Evolutionary conservation across 148 eudicot species (phyloP).

Genomic region (Camellia granthamiana): DNA sequence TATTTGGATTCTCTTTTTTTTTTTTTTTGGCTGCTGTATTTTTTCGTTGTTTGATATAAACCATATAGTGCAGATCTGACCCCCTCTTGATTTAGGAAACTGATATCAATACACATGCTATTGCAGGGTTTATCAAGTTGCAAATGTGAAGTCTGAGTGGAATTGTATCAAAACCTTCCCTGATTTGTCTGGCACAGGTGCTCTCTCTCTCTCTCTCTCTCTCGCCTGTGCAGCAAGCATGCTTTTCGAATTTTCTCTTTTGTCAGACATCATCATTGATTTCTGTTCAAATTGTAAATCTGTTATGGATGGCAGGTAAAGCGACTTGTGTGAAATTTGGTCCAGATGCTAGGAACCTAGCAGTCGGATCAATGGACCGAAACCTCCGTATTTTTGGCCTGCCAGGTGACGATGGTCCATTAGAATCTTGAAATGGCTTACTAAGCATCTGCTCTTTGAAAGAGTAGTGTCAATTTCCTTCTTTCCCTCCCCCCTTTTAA

Average conservation of each 20-base stretch:
- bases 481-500: not conserved
- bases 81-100: no score
- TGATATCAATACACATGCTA: not conserved
- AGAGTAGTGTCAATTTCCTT: not conserved
- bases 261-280: not conserved
- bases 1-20: not conserved
- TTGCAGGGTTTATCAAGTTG: slow-evolving; percentile 92
- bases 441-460: not conserved
- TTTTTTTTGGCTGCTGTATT: not conserved
- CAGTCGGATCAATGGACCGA: slow-evolving; percentile 84
- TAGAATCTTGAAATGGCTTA: slow-evolving; percentile 30
- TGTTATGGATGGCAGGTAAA: slow-evolving; percentile 53
- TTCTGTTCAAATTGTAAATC: not conserved
- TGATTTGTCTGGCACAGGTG: slow-evolving; percentile 97
- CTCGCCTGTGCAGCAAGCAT: not conserved
- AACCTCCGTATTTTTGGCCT: slow-evolving; percentile 88
- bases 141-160: slow-evolving; percentile 93
- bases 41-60: not conserved
- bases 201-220: slow-evolving; percentile 6
- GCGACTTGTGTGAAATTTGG: slow-evolving; percentile 75
- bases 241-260: not conserved
- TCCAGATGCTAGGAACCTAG: slow-evolving; percentile 84
- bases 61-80: no score
- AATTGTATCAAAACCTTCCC: slow-evolving; percentile 78
- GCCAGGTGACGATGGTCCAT: slow-evolving; percentile 51